These are phyloP conservation scores for Neonectria neomacrospora DNA, from an alignment of 2,329 filamentous ascomycete genomes.

Conservation along the genomic window DNA sequence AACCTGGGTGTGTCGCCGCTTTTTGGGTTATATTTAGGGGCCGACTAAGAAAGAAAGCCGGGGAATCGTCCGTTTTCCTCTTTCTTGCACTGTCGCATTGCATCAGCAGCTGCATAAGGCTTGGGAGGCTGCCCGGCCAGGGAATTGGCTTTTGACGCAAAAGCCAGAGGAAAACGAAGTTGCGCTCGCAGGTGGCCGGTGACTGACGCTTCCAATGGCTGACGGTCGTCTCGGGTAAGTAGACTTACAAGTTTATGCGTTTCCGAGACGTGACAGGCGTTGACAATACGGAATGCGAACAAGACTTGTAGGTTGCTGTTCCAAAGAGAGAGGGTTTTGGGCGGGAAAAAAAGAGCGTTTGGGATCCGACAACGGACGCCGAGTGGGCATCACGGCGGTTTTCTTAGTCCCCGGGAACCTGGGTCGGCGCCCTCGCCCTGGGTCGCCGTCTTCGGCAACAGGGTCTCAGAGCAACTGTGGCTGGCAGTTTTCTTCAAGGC, in stretches of 20 bases:
- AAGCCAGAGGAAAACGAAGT: not conserved
- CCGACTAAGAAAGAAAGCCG: constrained; percentile 36
- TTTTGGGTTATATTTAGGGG: constrained; percentile 29
- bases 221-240: not conserved
- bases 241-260: not conserved
- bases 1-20: constrained; percentile 36
- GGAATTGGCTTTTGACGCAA: not conserved
- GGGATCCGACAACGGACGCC: constrained; percentile 42
- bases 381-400: constrained; percentile 36
- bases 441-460: constrained; percentile 22
- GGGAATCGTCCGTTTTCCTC: constrained; percentile 32
- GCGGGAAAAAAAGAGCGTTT: constrained; percentile 27
- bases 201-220: not conserved
- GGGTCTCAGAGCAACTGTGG: constrained; percentile 19
- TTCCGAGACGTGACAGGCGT: not conserved
- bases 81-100: constrained; percentile 22
- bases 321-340: not conserved
- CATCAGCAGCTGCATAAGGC: constrained; percentile 17
- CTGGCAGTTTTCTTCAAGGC: constrained; percentile 9
- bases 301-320: not conserved
- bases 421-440: constrained; percentile 12
- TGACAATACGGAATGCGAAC: not conserved
- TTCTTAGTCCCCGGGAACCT: constrained; percentile 33
- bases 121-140: not conserved
- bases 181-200: not conserved